These are phyloP conservation scores for Intubia oerlemansii DNA, from an alignment of 2,329 filamentous ascomycete species.

Conservation along the genomic window DNA sequence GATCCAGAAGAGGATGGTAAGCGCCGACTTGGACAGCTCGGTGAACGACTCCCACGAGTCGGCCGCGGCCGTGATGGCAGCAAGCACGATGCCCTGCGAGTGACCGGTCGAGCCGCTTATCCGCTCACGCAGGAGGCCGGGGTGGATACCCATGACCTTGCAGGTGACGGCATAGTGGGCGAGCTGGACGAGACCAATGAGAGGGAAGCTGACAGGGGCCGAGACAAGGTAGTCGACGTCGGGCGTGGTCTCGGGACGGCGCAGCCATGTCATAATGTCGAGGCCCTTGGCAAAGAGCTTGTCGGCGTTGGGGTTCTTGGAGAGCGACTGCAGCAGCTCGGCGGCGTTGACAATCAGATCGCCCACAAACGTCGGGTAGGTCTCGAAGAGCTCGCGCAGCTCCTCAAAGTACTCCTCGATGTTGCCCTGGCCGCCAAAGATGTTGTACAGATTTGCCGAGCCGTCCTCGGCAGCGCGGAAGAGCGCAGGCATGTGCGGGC, in stretches of 20 bases:
- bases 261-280: slow-evolving; percentile 85
- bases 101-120: slow-evolving; percentile 84
- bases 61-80: slow-evolving; percentile 74
- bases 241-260: slow-evolving; percentile 70
- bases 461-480: slow-evolving; percentile 72
- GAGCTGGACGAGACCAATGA: slow-evolving; percentile 91
- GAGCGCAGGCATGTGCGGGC: slow-evolving; percentile 82
- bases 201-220: slow-evolving; percentile 81
- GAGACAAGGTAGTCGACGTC: slow-evolving; percentile 89
- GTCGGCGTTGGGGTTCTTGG: slow-evolving; percentile 65
- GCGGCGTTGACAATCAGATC: slow-evolving; percentile 67
- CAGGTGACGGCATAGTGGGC: slow-evolving; percentile 92
- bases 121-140: slow-evolving; percentile 67
- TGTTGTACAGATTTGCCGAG: slow-evolving; percentile 70
- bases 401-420: slow-evolving; percentile 99
- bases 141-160: slow-evolving; percentile 73
- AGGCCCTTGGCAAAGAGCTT: slow-evolving; percentile 97
- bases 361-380: slow-evolving; percentile 77
- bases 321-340: slow-evolving; percentile 67
- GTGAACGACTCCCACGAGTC: slow-evolving; percentile 87
- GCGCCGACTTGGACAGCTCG: slow-evolving; percentile 53
- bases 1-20: slow-evolving; percentile 97
- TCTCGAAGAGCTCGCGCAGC: slow-evolving; percentile 73
- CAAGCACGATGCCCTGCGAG: slow-evolving; percentile 89
- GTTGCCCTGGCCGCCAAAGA: slow-evolving; percentile 94